Conservation (phyloP, 2,329 filamentous ascomycete genomes). For the Sporothrix variecibatus region DNA sequence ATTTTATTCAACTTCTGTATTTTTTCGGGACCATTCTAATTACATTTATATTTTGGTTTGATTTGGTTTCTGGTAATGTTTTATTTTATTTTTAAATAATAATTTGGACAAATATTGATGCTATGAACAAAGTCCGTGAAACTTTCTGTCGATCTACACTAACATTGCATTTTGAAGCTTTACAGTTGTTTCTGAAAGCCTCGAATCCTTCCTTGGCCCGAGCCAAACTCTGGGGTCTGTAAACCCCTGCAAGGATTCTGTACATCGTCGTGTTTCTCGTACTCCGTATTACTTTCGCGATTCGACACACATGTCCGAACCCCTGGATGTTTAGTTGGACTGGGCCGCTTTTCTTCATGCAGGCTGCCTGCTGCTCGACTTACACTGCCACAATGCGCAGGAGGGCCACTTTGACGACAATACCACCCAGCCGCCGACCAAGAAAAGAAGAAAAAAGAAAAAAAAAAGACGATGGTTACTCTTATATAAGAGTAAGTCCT, state of each 20-base stretch:
- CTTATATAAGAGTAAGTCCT: no score
- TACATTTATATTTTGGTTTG: not conserved
- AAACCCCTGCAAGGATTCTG: not conserved
- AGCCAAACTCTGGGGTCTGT: not conserved
- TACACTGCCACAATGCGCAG: constrained; percentile 14
- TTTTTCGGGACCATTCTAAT: not conserved
- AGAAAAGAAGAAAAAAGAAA: not conserved
- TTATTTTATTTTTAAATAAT: not conserved
- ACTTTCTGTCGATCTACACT: no score
- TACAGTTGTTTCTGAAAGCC: not conserved
- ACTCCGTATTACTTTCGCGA: not conserved
- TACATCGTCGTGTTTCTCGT: not conserved
- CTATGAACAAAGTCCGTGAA: no score
- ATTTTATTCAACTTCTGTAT: not conserved
- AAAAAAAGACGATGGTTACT: not conserved
- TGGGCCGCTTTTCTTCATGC: constrained; percentile 7
- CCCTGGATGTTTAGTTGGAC: not conserved
- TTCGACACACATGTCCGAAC: no score
- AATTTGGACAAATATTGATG: not conserved
- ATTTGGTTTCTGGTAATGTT: not conserved
- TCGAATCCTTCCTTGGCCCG: not conserved
- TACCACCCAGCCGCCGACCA: not conserved
- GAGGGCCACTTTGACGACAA: not conserved
- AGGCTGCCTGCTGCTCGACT: not conserved
- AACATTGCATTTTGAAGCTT: not conserved